Conservation (phyloP, 2,329 filamentous ascomycete species). For the Cytospora mali region DNA sequence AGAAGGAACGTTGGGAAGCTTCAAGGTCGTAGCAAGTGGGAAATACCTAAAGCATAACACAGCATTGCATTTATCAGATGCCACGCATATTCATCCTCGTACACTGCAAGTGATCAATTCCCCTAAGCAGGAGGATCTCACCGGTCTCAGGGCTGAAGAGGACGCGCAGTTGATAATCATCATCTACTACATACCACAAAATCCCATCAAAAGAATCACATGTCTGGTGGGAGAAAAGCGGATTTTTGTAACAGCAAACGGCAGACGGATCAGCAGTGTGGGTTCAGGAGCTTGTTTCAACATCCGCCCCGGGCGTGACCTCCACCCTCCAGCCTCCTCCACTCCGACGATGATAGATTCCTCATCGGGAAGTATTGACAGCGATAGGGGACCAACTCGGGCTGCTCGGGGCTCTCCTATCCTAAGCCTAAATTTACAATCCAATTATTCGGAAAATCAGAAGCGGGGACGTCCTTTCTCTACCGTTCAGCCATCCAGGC, state of each 20-base stretch:
- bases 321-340: background rate
- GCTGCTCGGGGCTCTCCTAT: background rate
- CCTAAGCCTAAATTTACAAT: background rate
- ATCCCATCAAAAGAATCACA: background rate
- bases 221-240: background rate
- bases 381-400: background rate
- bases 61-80: background rate
- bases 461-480: background rate
- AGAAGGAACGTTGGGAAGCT: background rate
- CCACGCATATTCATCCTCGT: background rate
- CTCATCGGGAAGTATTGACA: constrained; percentile 22
- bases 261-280: constrained; percentile 10
- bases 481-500: too few species aligned
- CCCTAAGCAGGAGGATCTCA: too few species aligned
- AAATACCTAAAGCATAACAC: background rate
- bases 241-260: background rate
- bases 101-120: background rate
- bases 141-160: too few species aligned
- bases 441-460: background rate
- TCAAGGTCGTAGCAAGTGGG: background rate
- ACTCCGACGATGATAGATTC: background rate
- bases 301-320: constrained; percentile 12
- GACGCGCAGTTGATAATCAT: too few species aligned
- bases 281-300: constrained; percentile 23
- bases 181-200: background rate